Percentiles rank a stretch among this genome's conserved stretches.
These are phyloP conservation scores for Xylaria sp. DNA, from an alignment of 2,329 filamentous ascomycete species.

Conservation along the genomic window DNA sequence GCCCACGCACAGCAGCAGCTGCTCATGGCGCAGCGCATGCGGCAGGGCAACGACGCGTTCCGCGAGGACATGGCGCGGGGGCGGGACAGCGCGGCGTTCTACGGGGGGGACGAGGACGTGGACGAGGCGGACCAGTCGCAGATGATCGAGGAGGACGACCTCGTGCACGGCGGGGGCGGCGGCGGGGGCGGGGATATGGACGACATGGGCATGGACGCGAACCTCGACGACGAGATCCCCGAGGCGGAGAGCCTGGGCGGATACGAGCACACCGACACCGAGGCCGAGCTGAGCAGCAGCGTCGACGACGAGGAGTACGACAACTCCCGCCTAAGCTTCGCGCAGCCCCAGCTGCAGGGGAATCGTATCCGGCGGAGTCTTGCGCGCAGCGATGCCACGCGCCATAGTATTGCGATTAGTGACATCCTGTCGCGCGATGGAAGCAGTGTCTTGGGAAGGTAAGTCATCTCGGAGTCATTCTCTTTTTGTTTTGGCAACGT, in stretches of 20 bases:
- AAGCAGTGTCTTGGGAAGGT: constrained; percentile 61
- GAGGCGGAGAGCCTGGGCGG: constrained; percentile 63
- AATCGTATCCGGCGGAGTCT: constrained; percentile 46
- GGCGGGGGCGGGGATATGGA: constrained; percentile 36
- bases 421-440: constrained; percentile 61
- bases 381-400: constrained; percentile 48
- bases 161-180: constrained; percentile 48
- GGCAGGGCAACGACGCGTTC: constrained; percentile 66
- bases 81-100: constrained; percentile 54
- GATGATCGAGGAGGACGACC: constrained; percentile 68
- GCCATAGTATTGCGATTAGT: constrained; percentile 63
- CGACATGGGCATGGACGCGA: constrained; percentile 66
- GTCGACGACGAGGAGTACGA: constrained; percentile 46
- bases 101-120: constrained; percentile 58
- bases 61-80: constrained; percentile 62
- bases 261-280: constrained; percentile 81
- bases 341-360: constrained; percentile 23
- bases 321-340: constrained; percentile 24
- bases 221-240: constrained; percentile 74
- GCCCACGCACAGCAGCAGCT: constrained; percentile 52
- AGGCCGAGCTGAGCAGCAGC: constrained; percentile 64
- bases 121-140: constrained; percentile 63
- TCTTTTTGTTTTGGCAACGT: too few species aligned
- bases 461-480: too few species aligned
- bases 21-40: constrained; percentile 57